Percentiles rank a stretch among this genome's conserved stretches.
These are phyloP conservation scores for Barnettozyma pratensis DNA, from an alignment of 805 yeast genomes.

Conservation along the genomic window DNA sequence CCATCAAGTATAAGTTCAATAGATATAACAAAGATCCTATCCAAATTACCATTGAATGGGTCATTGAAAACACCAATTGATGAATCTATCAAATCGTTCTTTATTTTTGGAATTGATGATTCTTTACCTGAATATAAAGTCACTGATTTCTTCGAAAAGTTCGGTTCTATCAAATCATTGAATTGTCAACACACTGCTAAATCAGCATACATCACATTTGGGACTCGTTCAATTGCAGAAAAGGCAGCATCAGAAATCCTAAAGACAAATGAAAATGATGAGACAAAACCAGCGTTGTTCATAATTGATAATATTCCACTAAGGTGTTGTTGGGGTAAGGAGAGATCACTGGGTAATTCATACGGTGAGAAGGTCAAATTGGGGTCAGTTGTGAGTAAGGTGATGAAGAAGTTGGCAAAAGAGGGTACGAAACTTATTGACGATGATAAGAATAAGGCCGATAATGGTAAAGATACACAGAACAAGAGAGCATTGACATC, in stretches of 20 bases:
- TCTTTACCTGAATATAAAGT: slow-evolving; percentile 62
- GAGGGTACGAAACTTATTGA: not conserved
- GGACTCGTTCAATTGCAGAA: slow-evolving; percentile 47
- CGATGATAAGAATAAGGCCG: slow-evolving; percentile 1
- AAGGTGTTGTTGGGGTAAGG: slow-evolving; percentile 53
- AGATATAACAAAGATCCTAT: slow-evolving; percentile 48
- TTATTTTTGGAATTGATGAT: slow-evolving; percentile 69
- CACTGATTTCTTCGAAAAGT: slow-evolving; percentile 41
- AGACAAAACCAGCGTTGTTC: slow-evolving; percentile 28
- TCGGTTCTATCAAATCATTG: slow-evolving; percentile 44
- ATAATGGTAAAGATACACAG: not conserved
- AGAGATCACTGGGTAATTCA: slow-evolving; percentile 35
- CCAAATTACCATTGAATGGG: slow-evolving; percentile 67
- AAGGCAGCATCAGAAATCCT: slow-evolving; percentile 26
- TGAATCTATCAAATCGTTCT: slow-evolving; percentile 47
- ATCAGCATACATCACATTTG: slow-evolving; percentile 60
- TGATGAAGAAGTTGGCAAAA: slow-evolving; percentile 40
- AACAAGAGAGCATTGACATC: not conserved
- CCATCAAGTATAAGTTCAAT: slow-evolving; percentile 22
- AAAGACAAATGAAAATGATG: slow-evolving; percentile 1
- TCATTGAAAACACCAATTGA: slow-evolving; percentile 41
- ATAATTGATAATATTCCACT: slow-evolving; percentile 38
- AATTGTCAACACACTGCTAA: slow-evolving; percentile 52
- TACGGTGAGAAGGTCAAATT: slow-evolving; percentile 43
- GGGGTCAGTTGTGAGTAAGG: slow-evolving; percentile 44